Evolutionary conservation across 2,329 filamentous ascomycete genomes (phyloP).

Genomic region (Epicoccum nigrum): DNA sequence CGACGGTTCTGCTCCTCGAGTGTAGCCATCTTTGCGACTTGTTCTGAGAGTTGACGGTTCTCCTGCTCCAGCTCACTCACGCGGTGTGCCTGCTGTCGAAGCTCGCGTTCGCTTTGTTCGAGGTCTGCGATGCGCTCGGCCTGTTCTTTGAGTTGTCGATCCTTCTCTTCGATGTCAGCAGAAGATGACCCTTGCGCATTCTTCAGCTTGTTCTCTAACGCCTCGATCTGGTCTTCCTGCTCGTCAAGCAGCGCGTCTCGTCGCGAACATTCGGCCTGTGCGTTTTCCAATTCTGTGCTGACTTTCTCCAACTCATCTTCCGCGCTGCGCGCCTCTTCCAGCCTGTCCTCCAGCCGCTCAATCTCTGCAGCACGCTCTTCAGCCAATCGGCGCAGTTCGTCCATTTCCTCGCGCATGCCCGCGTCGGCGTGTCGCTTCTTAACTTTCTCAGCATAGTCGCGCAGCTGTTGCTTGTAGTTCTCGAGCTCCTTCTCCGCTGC

Average conservation of each 20-base stretch:
- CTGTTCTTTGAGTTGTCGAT: constrained; percentile 37
- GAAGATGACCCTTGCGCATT: constrained; percentile 38
- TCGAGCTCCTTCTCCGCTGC: constrained; percentile 87
- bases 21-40: constrained; percentile 35
- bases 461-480: constrained; percentile 78
- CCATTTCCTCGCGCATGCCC: constrained; percentile 67
- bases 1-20: constrained; percentile 35
- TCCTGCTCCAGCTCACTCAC: constrained; percentile 38
- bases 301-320: constrained; percentile 47
- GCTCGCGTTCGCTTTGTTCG: constrained; percentile 10
- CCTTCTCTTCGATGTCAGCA: constrained; percentile 39
- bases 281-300: constrained; percentile 41
- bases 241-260: constrained; percentile 46
- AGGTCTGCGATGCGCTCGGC: constrained; percentile 38
- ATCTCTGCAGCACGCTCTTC: constrained; percentile 51
- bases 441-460: constrained; percentile 81
- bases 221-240: constrained; percentile 47
- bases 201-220: constrained; percentile 41
- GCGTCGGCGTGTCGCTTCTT: constrained; percentile 78
- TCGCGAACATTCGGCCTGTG: constrained; percentile 42
- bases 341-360: constrained; percentile 41
- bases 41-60: constrained; percentile 36
- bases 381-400: constrained; percentile 52
- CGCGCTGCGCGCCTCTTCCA: constrained; percentile 38
- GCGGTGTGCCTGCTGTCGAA: constrained; percentile 5